Conservation (phyloP, 768 basidiomycete genomes). For the Leucosporidium scottii region DNA sequence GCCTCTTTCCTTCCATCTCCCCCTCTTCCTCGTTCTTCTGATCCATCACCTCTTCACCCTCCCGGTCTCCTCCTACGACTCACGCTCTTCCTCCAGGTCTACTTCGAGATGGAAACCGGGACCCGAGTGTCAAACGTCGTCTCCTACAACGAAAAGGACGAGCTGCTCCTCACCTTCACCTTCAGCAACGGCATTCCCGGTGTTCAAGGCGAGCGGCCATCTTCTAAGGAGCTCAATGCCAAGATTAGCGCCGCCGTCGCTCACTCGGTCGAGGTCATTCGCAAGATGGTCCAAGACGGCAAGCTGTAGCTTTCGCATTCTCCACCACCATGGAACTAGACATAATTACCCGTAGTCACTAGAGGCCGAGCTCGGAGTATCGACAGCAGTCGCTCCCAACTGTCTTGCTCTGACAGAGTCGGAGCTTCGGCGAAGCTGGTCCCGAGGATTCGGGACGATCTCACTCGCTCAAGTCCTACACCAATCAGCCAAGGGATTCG, state of each 20-base stretch:
- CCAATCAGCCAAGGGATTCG: too few species aligned
- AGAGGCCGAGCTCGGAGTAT: too few species aligned
- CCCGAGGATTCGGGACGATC: too few species aligned
- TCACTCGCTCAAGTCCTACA: too few species aligned
- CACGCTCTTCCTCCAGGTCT: constrained; percentile 4
- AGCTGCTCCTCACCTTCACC: constrained; percentile 23
- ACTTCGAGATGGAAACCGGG: constrained; percentile 5
- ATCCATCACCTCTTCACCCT: neutral
- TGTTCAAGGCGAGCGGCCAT: neutral
- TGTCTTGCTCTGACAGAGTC: too few species aligned
- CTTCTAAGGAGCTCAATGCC: constrained; percentile 10
- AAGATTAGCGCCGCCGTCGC: constrained; percentile 12
- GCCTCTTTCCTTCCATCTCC: neutral
- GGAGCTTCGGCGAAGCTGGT: too few species aligned
- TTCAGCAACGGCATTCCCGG: constrained; percentile 14
- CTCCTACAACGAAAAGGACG: constrained; percentile 18
- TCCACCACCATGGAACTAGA: too few species aligned
- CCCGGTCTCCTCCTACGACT: neutral
- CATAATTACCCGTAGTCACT: too few species aligned
- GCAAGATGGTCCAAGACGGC: too few species aligned
- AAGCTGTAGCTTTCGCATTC: too few species aligned
- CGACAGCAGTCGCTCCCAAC: too few species aligned
- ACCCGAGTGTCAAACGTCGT: constrained; percentile 21
- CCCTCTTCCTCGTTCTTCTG: neutral
- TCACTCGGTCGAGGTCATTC: too few species aligned